Conservation (phyloP, 2,329 filamentous ascomycete species). For the Fusarium liriodendri region DNA sequence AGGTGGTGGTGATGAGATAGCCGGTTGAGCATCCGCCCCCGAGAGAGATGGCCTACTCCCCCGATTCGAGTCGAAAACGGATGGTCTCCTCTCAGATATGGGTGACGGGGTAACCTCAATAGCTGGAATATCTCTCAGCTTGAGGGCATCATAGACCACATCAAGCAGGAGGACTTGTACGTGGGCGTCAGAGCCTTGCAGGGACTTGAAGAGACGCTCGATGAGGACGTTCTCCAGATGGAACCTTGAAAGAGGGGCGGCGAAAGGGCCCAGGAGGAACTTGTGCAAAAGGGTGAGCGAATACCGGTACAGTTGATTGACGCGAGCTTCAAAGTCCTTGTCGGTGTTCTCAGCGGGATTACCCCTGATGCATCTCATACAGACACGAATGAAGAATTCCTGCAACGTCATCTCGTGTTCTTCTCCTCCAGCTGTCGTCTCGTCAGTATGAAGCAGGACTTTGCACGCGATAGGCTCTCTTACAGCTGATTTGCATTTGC, state of each 20-base stretch:
- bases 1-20: constrained; percentile 65
- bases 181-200: constrained; percentile 72
- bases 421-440: constrained; percentile 56
- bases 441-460: constrained; percentile 31
- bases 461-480: constrained; percentile 39
- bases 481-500: constrained; percentile 60
- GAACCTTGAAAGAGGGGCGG: constrained; percentile 67
- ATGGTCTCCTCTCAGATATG: constrained; percentile 58
- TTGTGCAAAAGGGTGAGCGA: constrained; percentile 77
- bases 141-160: constrained; percentile 79
- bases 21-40: constrained; percentile 41
- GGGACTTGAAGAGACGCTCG: constrained; percentile 71
- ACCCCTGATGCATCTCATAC: constrained; percentile 68
- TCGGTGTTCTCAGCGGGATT: constrained; percentile 35
- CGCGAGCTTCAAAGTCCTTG: constrained; percentile 52
- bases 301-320: constrained; percentile 76
- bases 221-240: constrained; percentile 79
- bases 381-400: constrained; percentile 74
- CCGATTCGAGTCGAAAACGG: constrained; percentile 55
- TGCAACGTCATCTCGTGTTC: constrained; percentile 72
- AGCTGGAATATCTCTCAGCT: constrained; percentile 64
- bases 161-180: constrained; percentile 84
- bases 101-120: constrained; percentile 57
- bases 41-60: constrained; percentile 54
- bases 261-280: constrained; percentile 73